Percentiles rank a stretch among this genome's conserved stretches.
These are phyloP conservation scores for Aquanectria penicillioides DNA, from an alignment of 2,329 filamentous ascomycete species.

Conservation along the genomic window DNA sequence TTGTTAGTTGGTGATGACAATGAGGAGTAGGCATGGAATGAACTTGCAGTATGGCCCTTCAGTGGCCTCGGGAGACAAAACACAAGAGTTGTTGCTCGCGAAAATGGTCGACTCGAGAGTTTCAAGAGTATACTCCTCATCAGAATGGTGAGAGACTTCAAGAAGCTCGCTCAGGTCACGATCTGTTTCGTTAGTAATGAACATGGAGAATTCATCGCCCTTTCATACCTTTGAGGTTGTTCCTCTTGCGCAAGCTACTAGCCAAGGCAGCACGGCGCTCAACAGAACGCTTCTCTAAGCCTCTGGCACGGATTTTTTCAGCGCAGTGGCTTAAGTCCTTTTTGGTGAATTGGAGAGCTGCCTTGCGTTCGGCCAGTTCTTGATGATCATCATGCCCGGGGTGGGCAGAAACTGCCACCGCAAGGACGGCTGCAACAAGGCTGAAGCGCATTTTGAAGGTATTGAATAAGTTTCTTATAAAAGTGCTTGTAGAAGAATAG, in stretches of 20 bases:
- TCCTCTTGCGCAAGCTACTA: slow-evolving; percentile 5
- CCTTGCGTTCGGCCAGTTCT: not conserved
- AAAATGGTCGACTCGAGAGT: slow-evolving; percentile 12
- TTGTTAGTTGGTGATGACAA: not conserved
- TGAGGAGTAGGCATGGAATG: not conserved
- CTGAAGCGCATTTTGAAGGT: slow-evolving; percentile 1
- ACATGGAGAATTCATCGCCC: too few relatives aligned
- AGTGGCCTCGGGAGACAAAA: slow-evolving; percentile 10
- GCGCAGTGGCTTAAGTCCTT: slow-evolving; percentile 14
- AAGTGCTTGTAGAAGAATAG: not conserved
- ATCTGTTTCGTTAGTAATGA: too few relatives aligned
- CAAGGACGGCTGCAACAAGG: slow-evolving; percentile 2
- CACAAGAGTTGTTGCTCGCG: slow-evolving; percentile 12
- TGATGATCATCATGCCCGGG: slow-evolving; percentile 10
- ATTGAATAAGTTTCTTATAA: not conserved
- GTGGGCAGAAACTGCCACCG: slow-evolving; percentile 3
- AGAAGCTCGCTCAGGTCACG: slow-evolving; percentile 10
- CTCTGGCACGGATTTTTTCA: slow-evolving; percentile 8
- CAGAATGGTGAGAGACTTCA: slow-evolving; percentile 1
- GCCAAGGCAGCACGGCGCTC: slow-evolving; percentile 10
- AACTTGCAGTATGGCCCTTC: slow-evolving; percentile 11
- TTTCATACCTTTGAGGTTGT: slow-evolving; percentile 7
- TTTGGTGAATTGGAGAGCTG: not conserved
- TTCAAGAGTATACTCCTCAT: not conserved
- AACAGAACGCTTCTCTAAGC: slow-evolving; percentile 5